Evolutionary conservation across 129 eudicot species (phyloP).

Genomic region (Tagetes erecta): DNA sequence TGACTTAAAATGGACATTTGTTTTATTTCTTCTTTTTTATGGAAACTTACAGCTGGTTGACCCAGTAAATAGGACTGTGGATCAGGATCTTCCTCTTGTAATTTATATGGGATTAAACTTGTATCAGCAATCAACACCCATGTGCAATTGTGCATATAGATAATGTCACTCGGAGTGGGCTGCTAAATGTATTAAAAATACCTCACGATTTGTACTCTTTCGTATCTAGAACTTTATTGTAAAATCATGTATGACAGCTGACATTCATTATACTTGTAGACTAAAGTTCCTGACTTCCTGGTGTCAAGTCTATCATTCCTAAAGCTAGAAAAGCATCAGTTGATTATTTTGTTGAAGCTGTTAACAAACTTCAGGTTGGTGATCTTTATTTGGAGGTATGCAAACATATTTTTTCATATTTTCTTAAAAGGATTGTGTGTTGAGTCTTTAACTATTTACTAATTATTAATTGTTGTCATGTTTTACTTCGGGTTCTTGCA

Average conservation of each 20-base stretch:
- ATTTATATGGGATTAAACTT: constrained; percentile 87
- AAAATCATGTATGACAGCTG: not conserved
- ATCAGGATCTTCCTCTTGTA: constrained; percentile 78
- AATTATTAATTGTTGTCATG: not conserved
- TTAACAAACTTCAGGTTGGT: constrained; percentile 74
- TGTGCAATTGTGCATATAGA: constrained; percentile 70
- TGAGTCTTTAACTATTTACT: not conserved
- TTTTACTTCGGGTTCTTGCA: constrained; percentile 64
- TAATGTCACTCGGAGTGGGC: constrained; percentile 90
- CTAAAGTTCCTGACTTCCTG: constrained; percentile 50
- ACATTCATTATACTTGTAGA: constrained; percentile 45
- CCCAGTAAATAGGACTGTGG: constrained; percentile 92
- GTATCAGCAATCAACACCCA: constrained; percentile 90
- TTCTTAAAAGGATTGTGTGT: constrained; percentile 1
- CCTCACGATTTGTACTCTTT: not conserved
- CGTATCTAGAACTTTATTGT: constrained; percentile 10
- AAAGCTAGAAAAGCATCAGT: constrained; percentile 91
- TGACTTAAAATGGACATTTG: not conserved
- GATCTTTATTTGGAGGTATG: constrained; percentile 84
- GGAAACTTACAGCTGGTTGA: constrained; percentile 69
- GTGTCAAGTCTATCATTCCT: constrained; percentile 81
- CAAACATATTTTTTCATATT: not conserved
- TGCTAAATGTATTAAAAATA: constrained; percentile 58
- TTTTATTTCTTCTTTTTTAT: not conserved
- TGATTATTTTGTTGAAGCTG: constrained; percentile 77